Evolutionary conservation across 2,329 filamentous ascomycete genomes (phyloP).

Genomic region (Moelleriella libera): DNA sequence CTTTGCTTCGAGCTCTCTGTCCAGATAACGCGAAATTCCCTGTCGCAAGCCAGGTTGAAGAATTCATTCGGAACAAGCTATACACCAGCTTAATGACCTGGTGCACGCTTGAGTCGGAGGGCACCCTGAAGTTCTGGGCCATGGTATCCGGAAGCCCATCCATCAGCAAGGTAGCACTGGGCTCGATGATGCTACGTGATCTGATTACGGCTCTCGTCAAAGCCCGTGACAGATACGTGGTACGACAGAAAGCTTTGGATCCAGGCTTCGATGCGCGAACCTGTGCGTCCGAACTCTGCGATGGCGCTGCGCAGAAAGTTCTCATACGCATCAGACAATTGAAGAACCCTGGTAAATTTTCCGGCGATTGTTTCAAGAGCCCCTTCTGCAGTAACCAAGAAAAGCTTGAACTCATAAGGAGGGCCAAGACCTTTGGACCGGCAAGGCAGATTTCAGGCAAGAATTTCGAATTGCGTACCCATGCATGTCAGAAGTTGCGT

Average conservation of each 20-base stretch:
- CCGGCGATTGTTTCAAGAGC: slow-evolving; percentile 1
- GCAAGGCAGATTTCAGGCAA: slow-evolving; percentile 3
- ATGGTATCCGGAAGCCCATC: background rate
- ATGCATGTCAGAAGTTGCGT: slow-evolving; percentile 2
- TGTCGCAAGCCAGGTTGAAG: background rate
- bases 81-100: background rate
- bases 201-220: background rate
- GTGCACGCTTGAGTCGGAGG: background rate
- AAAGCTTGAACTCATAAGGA: background rate
- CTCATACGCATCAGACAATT: background rate
- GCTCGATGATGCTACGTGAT: background rate
- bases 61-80: background rate
- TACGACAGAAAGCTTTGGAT: background rate
- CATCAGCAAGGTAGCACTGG: background rate
- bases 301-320: background rate
- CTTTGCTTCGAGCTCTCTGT: background rate
- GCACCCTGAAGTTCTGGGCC: background rate
- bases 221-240: background rate
- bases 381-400: slow-evolving; percentile 1
- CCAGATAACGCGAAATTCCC: background rate
- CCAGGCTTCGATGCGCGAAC: background rate
- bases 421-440: slow-evolving; percentile 3
- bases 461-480: slow-evolving; percentile 2
- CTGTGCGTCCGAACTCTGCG: background rate
- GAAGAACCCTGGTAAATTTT: background rate